Base-by-base conservation (phyloP, 192 early-diverging fungal species). In the Entomortierella chlamydospora region DNA sequence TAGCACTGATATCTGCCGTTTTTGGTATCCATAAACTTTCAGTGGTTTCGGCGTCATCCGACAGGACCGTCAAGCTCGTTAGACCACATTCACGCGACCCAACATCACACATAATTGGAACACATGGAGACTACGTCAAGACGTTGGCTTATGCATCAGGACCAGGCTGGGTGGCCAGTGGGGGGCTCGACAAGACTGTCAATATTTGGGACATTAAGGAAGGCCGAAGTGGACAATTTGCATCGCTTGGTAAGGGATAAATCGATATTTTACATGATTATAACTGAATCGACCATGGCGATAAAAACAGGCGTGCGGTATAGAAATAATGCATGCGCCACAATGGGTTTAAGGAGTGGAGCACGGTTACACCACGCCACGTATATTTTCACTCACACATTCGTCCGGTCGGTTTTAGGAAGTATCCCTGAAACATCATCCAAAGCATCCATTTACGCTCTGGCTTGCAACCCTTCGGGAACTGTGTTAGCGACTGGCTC, bases 91-190 rank as follows among this genome's bases (percentile, higher is more conserved):
- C 87, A 13, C 61, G 78, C 30, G 73, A 72, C 37, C 84, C 90
- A 22, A 64, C 81, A 15, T 70, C 84, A 25, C 69, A 85, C 20
- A 87, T 84, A 30, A 74, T 96, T 30, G 98, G 98, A 28, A 90
- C 88, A 67, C 98, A 99, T 63, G 77, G 86, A 34, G 98, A 99
- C 81, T 96, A 95, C 73, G 95, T 98, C 51, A 97, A 97, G 72
- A 89, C 92, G 31, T 76, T 99, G 15, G 94, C 95, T 1, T 91
- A 95, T 84, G 89, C 94, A 17, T 74, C 82, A 28, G 82, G 88
- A 26, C 85, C 85, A 15, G 84, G 86, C 26, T 95, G 92, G 93
- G 90, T 97, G 8, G 93, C 94, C 6, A 95, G 93, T 56, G 98
- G 93, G 39, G 97, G 98, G 10, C 86, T 97, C 12, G 98, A 99